These are phyloP conservation scores for Lolium perenne DNA, from an alignment of 176 grass and related monocot species.

Conservation along the genomic window DNA sequence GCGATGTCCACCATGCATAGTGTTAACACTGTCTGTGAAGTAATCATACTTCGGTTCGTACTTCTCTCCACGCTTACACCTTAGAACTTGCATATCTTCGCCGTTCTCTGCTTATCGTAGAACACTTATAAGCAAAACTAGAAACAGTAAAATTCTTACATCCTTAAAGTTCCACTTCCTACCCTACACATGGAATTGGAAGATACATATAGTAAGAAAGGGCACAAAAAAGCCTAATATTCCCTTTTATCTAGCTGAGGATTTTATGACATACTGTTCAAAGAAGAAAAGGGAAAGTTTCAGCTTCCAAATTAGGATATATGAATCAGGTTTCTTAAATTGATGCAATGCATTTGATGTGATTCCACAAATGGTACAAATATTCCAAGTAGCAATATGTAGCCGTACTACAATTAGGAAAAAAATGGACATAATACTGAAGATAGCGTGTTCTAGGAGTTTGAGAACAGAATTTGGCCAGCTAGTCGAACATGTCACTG, in stretches of 20 bases:
- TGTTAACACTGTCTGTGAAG: slow-evolving; percentile 88
- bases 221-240: neutral
- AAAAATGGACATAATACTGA: neutral
- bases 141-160: neutral
- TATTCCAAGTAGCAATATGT: neutral
- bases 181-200: neutral
- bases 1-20: slow-evolving; percentile 70
- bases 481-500: neutral
- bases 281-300: neutral
- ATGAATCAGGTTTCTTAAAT: neutral
- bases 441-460: neutral
- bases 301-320: neutral
- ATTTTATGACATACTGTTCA: neutral
- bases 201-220: slow-evolving; percentile 38
- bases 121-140: slow-evolving; percentile 37
- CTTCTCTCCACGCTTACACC: slow-evolving; percentile 82
- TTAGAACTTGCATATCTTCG: slow-evolving; percentile 88
- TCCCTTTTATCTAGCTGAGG: neutral
- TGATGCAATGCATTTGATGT: neutral
- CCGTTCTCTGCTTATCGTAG: slow-evolving; percentile 78
- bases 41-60: slow-evolving; percentile 89
- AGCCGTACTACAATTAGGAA: neutral
- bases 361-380: neutral
- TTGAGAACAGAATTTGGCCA: slow-evolving; percentile 7
- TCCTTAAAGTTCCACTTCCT: slow-evolving; percentile 1